These are phyloP conservation scores for Chrysochromulina parva DNA, from an alignment of 78 protist species.

Conservation along the genomic window DNA sequence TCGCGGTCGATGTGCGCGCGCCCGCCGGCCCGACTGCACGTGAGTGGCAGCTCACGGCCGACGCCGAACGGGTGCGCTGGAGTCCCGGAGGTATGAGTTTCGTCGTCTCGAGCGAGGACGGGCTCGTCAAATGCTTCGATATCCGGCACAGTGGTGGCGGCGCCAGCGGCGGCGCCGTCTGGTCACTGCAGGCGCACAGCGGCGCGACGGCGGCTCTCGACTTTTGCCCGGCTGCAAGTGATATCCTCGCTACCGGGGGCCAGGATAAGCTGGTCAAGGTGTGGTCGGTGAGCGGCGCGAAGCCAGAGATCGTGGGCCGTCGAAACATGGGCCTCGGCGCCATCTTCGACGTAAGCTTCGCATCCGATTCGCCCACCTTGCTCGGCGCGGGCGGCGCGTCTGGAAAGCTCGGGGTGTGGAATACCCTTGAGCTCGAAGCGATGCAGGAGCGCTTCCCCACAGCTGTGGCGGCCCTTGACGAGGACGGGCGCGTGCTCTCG, in stretches of 20 bases:
- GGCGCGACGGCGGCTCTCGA: background rate
- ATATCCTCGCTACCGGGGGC: background rate
- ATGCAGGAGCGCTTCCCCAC: background rate
- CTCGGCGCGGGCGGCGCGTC: background rate
- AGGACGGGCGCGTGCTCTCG: background rate
- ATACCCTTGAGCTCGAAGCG: background rate
- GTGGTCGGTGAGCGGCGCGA: background rate
- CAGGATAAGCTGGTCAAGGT: background rate
- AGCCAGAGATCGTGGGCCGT: background rate
- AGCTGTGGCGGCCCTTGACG: background rate
- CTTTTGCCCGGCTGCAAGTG: background rate
- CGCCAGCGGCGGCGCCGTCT: background rate
- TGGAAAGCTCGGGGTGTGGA: constrained; percentile 20
- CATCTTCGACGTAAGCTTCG: background rate
- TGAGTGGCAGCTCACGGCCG: constrained; percentile 35
- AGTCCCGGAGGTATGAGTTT: background rate
- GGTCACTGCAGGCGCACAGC: background rate
- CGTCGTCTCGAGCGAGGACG: constrained; percentile 50
- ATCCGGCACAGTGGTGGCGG: background rate
- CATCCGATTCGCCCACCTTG: background rate
- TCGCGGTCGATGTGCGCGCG: constrained; percentile 55
- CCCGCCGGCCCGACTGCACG: background rate
- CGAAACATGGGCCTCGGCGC: background rate
- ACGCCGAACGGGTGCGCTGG: constrained; percentile 61
- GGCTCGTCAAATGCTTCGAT: constrained; percentile 53